Evolutionary conservation across 305 asterid genomes (phyloP).

Genomic region (Fraxinus sp.): DNA sequence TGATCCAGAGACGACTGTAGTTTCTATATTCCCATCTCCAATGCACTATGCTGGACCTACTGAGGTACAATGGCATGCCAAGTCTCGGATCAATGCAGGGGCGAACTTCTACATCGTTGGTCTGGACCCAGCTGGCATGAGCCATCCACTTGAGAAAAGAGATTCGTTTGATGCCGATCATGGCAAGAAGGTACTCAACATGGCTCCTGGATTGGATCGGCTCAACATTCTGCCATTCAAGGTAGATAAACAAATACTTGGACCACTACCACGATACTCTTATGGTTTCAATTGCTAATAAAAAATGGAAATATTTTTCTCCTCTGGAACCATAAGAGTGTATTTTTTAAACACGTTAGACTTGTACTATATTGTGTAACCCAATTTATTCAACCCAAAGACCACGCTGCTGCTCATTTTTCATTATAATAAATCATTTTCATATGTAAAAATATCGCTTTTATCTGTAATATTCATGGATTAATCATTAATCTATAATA

Average conservation of each 20-base stretch:
- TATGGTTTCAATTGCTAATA: no score
- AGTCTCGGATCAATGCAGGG: constrained; percentile 91
- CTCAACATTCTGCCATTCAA: constrained; percentile 86
- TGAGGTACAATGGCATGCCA: constrained; percentile 98
- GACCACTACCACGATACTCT: no score
- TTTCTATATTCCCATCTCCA: constrained; percentile 92
- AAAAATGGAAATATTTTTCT: no score
- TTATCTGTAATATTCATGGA: no score
- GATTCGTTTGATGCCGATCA: constrained; percentile 92
- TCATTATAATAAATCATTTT: no score
- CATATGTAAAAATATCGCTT: no score
- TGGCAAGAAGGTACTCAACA: constrained; percentile 84
- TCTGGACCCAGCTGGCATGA: constrained; percentile 93
- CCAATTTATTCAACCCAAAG: no score
- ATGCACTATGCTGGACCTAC: constrained; percentile 99
- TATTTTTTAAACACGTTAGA: no score
- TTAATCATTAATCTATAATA: no score
- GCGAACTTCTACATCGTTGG: constrained; percentile 93
- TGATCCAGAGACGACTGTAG: constrained; percentile 90
- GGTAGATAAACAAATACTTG: constrained; percentile 33
- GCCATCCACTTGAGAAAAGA: constrained; percentile 82
- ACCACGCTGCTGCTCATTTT: no score
- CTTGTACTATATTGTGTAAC: no score
- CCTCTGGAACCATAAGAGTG: no score
- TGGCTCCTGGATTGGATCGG: constrained; percentile 92